Evolutionary conservation across 1,284 basidiomycete species (phyloP), one percentile per base, ranked within the genome.

Genomic region (Cerioporus squamosus): DNA sequence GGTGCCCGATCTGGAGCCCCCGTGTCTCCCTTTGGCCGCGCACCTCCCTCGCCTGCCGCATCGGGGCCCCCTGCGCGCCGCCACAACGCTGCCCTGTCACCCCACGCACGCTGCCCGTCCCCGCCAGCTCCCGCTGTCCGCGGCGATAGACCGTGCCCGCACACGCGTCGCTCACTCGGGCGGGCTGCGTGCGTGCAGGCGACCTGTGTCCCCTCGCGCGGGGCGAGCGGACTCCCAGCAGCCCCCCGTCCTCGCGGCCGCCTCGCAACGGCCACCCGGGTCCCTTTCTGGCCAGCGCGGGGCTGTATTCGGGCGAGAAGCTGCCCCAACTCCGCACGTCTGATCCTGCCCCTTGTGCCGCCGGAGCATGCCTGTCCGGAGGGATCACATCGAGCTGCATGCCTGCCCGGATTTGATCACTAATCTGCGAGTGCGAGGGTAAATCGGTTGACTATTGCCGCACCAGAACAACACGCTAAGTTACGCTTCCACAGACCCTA

Each of bases 301-400:
- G 36, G 31, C 53, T 45, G 33, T n/a, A 33, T 54, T 24, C 8
- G 39, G 53, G 20, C 38, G 38, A 39, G 38, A 39, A 18, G 38
- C 38, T n/a, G n/a, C n/a, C n/a, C n/a, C n/a, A n/a, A n/a, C n/a
- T n/a, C 14, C 52, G 36, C 17, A 20, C 9, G 17, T 24, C 33
- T 48, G n/a, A n/a, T n/a, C n/a, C n/a, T n/a, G n/a, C n/a, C n/a
- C n/a, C n/a, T n/a, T n/a, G n/a, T n/a, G n/a, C n/a, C n/a, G n/a
- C n/a, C 54, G 40, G 26, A 14, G 24, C 26, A 24, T 24, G 18
- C 24, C 29, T 29, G 26, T 23, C 38, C 45, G 20, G 17, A 29
- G 12, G 55, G 42, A 56, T 56, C 55, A 56, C 55, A 56, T 56
- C 48, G 48, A 38, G 43, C 20, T 47, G 47, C 50, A 47, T 42